A percentile compares a stretch with the other conserved stretches of the same genome.
Evolutionary conservation across 352 stramenopile species (phyloP).

Genomic region (Phytophthora multivora): DNA sequence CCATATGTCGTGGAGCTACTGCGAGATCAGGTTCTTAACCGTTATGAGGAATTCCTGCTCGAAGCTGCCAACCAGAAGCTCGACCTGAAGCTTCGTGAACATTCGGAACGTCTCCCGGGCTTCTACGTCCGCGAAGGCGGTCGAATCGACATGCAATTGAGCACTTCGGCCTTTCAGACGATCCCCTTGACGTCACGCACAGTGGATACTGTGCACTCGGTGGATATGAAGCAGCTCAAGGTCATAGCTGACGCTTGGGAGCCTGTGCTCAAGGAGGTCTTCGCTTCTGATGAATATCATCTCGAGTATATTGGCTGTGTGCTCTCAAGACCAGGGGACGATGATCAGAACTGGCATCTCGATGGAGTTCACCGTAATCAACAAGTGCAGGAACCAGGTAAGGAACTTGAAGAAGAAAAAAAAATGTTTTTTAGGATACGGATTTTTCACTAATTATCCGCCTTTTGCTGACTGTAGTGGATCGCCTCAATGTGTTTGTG

Average conservation of each 20-base stretch:
- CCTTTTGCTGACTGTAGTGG: conserved; percentile 35
- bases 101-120: conserved; percentile 59
- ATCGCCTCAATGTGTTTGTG: conserved; percentile 80
- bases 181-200: neutral
- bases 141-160: conserved; percentile 75
- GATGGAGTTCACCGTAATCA: conserved; percentile 72
- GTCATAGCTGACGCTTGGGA: conserved; percentile 43
- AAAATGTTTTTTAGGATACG: neutral
- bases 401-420: conserved; percentile 1
- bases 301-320: conserved; percentile 83
- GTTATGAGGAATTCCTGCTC: conserved; percentile 45
- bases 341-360: conserved; percentile 81
- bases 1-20: conserved; percentile 26
- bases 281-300: conserved; percentile 21
- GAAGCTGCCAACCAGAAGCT: conserved; percentile 32
- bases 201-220: conserved; percentile 16
- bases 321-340: conserved; percentile 60
- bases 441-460: neutral
- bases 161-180: conserved; percentile 23
- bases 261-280: conserved; percentile 22
- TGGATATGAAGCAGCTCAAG: conserved; percentile 37
- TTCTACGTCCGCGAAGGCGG: conserved; percentile 79
- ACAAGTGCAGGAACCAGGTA: conserved; percentile 56
- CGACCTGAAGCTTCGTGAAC: conserved; percentile 39
- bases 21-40: conserved; percentile 35